These are phyloP conservation scores for Candida sanyaensis DNA, from an alignment of 1,139 yeast species.

Conservation along the genomic window DNA sequence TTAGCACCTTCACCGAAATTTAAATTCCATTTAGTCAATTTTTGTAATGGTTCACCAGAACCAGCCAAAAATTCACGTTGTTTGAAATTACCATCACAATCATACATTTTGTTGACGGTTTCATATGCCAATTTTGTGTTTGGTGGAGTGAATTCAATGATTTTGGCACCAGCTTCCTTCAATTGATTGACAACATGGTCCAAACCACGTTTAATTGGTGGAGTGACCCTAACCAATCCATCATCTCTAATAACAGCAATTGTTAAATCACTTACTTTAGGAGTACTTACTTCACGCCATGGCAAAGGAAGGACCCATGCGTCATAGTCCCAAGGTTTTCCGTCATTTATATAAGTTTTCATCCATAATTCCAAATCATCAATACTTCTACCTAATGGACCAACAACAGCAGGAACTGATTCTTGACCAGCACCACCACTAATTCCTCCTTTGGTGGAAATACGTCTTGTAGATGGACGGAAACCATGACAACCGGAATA, in stretches of 20 bases:
- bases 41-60: slow-evolving; percentile 67
- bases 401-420: slow-evolving; percentile 58
- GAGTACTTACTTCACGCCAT: slow-evolving; percentile 57
- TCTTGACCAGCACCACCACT: slow-evolving; percentile 60
- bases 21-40: slow-evolving; percentile 61
- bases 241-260: slow-evolving; percentile 44
- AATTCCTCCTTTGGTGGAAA: slow-evolving; percentile 52
- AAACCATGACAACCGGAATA: slow-evolving; percentile 66
- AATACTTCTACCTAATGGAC: slow-evolving; percentile 62
- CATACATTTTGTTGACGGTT: slow-evolving; percentile 49
- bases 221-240: slow-evolving; percentile 44
- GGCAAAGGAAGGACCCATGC: slow-evolving; percentile 56
- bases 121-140: slow-evolving; percentile 52
- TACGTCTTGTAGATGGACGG: slow-evolving; percentile 66
- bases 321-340: slow-evolving; percentile 72
- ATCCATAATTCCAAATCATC: slow-evolving; percentile 67
- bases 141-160: slow-evolving; percentile 52
- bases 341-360: slow-evolving; percentile 55
- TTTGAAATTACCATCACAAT: slow-evolving; percentile 61
- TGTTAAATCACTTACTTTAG: slow-evolving; percentile 40
- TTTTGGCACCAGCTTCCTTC: slow-evolving; percentile 30
- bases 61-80: slow-evolving; percentile 52
- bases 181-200: slow-evolving; percentile 28
- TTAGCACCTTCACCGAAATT: slow-evolving; percentile 59
- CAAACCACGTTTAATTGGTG: slow-evolving; percentile 53